A percentile compares a stretch with the other conserved stretches of the same genome.
These are phyloP conservation scores for Didymella glomerata DNA, from an alignment of 2,329 filamentous ascomycete genomes.

Conservation along the genomic window DNA sequence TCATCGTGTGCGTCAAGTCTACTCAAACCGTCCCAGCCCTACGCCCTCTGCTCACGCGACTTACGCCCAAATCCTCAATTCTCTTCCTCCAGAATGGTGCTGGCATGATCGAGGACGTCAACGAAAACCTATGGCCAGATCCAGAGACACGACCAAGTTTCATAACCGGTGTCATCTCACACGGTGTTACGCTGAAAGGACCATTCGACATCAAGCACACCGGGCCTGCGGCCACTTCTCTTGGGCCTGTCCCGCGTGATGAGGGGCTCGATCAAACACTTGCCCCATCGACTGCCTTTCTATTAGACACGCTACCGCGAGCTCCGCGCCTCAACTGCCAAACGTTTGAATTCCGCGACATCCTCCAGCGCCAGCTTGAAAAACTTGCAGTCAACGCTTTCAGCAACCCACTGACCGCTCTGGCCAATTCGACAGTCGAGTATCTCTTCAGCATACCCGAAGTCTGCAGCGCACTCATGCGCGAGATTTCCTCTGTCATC, in stretches of 20 bases:
- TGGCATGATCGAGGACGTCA: slow-evolving; percentile 81
- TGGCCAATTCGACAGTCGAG: slow-evolving; percentile 79
- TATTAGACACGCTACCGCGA: slow-evolving; percentile 71
- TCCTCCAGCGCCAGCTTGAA: slow-evolving; percentile 79
- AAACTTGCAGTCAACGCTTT: slow-evolving; percentile 77
- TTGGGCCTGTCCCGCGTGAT: slow-evolving; percentile 52
- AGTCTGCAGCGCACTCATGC: slow-evolving; percentile 73
- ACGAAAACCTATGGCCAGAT: slow-evolving; percentile 73
- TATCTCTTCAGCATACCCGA: slow-evolving; percentile 72
- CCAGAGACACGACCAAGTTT: slow-evolving; percentile 74
- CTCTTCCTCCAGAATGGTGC: slow-evolving; percentile 83
- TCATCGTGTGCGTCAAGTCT: slow-evolving; percentile 24
- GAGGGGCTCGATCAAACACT: slow-evolving; percentile 32
- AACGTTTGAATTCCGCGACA: slow-evolving; percentile 64
- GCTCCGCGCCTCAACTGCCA: slow-evolving; percentile 67
- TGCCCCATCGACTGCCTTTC: slow-evolving; percentile 62
- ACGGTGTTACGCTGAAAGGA: slow-evolving; percentile 60
- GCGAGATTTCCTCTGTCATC: slow-evolving; percentile 77
- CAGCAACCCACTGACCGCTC: slow-evolving; percentile 80
- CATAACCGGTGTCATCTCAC: slow-evolving; percentile 72
- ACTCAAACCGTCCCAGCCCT: slow-evolving; percentile 19
- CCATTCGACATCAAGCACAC: slow-evolving; percentile 65
- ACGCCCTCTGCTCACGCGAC: slow-evolving; percentile 56
- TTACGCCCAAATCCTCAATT: slow-evolving; percentile 73
- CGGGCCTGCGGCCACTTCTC: slow-evolving; percentile 65